Evolutionary conservation across 495 filamentous ascomycete genomes (phyloP), one percentile per base, ranked within the genome.

Genomic region (Xylaria acuta): DNA sequence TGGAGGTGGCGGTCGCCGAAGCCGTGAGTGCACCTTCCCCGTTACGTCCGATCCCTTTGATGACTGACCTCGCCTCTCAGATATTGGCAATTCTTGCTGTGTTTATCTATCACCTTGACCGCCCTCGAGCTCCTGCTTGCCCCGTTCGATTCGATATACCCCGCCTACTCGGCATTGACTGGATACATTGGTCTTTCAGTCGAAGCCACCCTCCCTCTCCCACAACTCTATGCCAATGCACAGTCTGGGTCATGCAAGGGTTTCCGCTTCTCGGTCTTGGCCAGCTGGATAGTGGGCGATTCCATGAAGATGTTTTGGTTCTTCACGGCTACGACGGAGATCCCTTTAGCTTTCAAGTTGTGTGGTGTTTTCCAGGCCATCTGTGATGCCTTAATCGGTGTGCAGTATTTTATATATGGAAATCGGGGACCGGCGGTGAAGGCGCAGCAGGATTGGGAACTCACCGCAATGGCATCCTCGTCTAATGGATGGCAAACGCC

Each of bases 231-330:
- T 34, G 84, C 91, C 27, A 99, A 98, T 80, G 86, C 92, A 73
- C 89, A 86, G 30, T 89, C 91, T 0, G 87, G 88, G 58, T 95
- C 93, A 5, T 97, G 94, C 83, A 92, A 92, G 77, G 96, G 96
- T 11, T 97, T 99, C 83, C 89, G 96, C 3, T 54, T 97, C 8
- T 94, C 91, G 14, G 94, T 99, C 7, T 82, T 98, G 32, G 90
- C 86, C 5, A 94, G 92, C 59, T 99, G 96, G 96, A 82, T 99
- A 72, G 80, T 93, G 16, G 96, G 96, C 74, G 96, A 99, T 82
- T 84, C 89, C 43, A 97, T 97, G 92, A 99, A 99, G 86, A 92
- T 97, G 89, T 91, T 91, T 58, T 99, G 93, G 85, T 98, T 98
- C 83, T 94, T 94, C 79, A 89, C 86, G 43, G 91, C 92, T 16